phyloP scores from a whole-genome alignment of 2,329 filamentous ascomycete genomes.

The Fusarium beomiforme region DNA sequence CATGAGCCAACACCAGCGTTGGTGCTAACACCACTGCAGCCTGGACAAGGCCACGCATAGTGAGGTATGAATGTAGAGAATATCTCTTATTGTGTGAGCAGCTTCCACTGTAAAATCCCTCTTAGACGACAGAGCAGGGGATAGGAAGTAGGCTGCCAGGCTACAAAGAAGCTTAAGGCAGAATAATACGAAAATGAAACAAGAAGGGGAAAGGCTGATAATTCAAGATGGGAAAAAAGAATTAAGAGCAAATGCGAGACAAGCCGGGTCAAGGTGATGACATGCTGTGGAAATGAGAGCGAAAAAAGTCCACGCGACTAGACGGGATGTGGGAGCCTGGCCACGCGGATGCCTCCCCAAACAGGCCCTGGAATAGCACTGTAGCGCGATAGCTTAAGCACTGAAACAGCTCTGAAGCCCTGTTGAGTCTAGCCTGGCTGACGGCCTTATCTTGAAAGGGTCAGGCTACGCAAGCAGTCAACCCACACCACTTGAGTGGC shows the following conservation, averaged over 20 bases:
- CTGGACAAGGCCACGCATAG: conserved; percentile 45
- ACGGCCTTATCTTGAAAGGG: conserved; percentile 13
- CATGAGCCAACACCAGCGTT: conserved; percentile 36
- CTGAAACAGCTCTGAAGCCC: conserved; percentile 22
- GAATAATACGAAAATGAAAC: conserved; percentile 19
- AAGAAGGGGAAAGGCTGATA: not conserved
- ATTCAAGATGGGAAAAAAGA: conserved; percentile 9
- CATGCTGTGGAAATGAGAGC: conserved; percentile 15
- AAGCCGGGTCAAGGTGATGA: conserved; percentile 1
- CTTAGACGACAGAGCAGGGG: conserved; percentile 2
- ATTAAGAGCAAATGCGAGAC: not conserved
- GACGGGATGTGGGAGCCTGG: conserved; percentile 31
- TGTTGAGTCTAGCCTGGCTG: conserved; percentile 11
- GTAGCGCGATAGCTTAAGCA: not conserved
- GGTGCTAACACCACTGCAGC: conserved; percentile 43
- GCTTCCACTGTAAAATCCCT: not conserved
- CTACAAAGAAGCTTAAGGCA: conserved; percentile 21
- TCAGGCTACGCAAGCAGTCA: conserved; percentile 36
- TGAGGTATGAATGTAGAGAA: conserved; percentile 9
- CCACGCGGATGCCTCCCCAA: conserved; percentile 24
- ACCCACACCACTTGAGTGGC: conserved; percentile 16
- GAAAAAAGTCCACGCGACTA: conserved; percentile 20
- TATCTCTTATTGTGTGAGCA: not conserved
- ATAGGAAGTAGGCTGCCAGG: conserved; percentile 5
- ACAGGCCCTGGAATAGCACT: conserved; percentile 12